Conservation (phyloP, 164 flowering plant species). For the Platanus orientalis region DNA sequence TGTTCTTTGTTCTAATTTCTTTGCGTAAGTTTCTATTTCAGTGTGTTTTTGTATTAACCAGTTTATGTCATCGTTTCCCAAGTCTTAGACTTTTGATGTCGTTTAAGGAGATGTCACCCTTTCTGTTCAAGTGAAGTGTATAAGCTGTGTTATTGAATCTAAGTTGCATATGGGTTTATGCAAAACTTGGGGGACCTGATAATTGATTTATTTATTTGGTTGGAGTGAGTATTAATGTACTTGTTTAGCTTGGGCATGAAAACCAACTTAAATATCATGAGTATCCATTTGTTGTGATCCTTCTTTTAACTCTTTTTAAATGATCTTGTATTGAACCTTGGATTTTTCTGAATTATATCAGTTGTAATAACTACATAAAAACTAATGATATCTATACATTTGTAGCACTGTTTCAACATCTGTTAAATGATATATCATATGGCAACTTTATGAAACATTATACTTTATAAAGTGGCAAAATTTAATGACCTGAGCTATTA, state of each 20-base stretch:
- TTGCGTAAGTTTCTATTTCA: no score
- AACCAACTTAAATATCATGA: not conserved
- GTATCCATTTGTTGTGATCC: not conserved
- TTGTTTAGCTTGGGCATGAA: not conserved
- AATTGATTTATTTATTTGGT: not conserved
- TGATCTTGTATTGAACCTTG: not conserved
- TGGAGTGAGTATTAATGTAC: no score
- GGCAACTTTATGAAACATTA: no score
- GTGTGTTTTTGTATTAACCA: not conserved
- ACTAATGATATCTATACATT: not conserved
- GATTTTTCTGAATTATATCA: not conserved
- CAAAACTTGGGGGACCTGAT: not conserved
- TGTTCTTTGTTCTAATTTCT: constrained; percentile 5
- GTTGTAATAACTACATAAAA: not conserved
- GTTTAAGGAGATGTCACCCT: constrained; percentile 2
- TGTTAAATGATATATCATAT: no score
- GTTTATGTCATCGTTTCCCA: not conserved
- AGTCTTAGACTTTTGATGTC: not conserved
- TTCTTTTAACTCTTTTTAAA: not conserved
- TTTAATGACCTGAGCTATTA: no score
- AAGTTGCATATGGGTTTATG: not conserved
- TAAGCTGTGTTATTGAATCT: not conserved
- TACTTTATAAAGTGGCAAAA: no score
- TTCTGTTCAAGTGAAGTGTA: not conserved
- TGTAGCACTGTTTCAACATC: not conserved